phyloP scores from a whole-genome alignment of 257 asterid species.

The Solanum peruvianum region DNA sequence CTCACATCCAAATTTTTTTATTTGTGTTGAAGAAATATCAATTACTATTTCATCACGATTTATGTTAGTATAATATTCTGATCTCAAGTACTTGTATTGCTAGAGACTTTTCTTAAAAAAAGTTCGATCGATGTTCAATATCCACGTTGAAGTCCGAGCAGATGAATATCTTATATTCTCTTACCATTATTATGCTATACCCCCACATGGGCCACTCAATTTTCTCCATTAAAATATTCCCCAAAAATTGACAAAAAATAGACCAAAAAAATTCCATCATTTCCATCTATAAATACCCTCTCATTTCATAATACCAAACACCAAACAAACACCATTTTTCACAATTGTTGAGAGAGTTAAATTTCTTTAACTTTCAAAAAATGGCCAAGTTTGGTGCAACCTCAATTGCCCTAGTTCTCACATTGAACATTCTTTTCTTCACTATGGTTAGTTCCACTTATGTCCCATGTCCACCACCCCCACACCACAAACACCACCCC shows the following conservation, averaged over 20 bases:
- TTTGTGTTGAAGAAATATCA: not conserved
- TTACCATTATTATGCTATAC: not conserved
- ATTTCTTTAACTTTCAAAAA: too few species aligned
- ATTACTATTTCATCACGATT: not conserved
- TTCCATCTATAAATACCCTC: slow-evolving; percentile 3
- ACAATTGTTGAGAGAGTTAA: not conserved
- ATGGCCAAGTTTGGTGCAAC: not conserved
- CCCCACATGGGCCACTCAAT: not conserved
- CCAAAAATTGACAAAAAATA: not conserved
- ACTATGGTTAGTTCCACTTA: slow-evolving; percentile 12
- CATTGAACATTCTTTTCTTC: slow-evolving; percentile 16
- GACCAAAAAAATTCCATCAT: not conserved
- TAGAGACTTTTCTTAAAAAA: not conserved
- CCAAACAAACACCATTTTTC: not conserved
- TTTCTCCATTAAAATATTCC: not conserved
- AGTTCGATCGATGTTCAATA: accelerated
- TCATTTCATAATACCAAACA: not conserved
- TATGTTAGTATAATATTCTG: too few species aligned
- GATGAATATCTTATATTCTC: not conserved
- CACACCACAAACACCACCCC: not conserved
- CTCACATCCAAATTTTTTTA: accelerated
- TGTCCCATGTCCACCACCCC: slow-evolving; percentile 9
- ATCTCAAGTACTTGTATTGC: not conserved
- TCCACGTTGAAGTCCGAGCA: accelerated
- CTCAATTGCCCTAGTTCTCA: slow-evolving; percentile 6